These are phyloP conservation scores for Maudiozyma humilis DNA, from an alignment of 1,139 yeast species.

Conservation along the genomic window DNA sequence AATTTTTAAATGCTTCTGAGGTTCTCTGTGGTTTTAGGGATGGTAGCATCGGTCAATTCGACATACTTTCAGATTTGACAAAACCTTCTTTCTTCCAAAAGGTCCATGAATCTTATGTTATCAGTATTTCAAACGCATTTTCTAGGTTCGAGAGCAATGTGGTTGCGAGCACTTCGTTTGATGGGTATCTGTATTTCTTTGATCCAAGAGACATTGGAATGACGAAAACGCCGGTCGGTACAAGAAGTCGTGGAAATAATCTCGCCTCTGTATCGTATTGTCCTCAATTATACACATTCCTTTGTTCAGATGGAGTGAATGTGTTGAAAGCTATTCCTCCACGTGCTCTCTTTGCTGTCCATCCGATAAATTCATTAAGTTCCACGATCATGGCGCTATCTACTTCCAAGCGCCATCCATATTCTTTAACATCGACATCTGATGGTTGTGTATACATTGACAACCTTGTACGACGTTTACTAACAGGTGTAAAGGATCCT, in stretches of 20 bases:
- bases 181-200: conserved; percentile 36
- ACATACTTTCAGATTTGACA: conserved; percentile 32
- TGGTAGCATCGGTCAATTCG: conserved; percentile 62
- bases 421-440: conserved; percentile 51
- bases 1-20: conserved; percentile 43
- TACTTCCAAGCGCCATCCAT: conserved; percentile 48
- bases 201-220: conserved; percentile 38
- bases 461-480: conserved; percentile 37
- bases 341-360: conserved; percentile 33
- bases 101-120: conserved; percentile 45
- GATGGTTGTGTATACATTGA: conserved; percentile 47
- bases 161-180: conserved; percentile 43
- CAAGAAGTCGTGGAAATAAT: conserved; percentile 33
- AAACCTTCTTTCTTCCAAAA: conserved; percentile 44
- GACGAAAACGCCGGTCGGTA: conserved; percentile 30
- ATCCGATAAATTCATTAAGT: conserved; percentile 35
- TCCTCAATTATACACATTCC: conserved; percentile 35
- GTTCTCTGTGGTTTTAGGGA: conserved; percentile 56
- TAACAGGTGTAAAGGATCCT: conserved; percentile 36
- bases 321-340: conserved; percentile 34
- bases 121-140: conserved; percentile 38
- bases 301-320: conserved; percentile 37
- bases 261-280: conserved; percentile 32
- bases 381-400: conserved; percentile 36
- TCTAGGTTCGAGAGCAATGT: conserved; percentile 36